Base-by-base conservation (phyloP, 805 yeast genomes). In the Teunomyces tritomae region DNA sequence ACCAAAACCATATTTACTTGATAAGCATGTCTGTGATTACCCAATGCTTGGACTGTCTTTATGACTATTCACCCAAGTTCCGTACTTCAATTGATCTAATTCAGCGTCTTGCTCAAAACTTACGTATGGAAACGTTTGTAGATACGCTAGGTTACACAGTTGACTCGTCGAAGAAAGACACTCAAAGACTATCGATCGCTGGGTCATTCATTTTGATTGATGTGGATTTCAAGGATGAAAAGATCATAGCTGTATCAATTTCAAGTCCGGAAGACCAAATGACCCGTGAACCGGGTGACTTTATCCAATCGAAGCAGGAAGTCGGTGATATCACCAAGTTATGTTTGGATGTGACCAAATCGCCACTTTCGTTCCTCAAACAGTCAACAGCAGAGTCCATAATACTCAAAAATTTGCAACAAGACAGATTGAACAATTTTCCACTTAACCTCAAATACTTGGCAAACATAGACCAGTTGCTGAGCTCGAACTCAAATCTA, bases 181-280 rank as follows among this genome's bases (percentile, higher is more conserved):
- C 60, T 28, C 65, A 65, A 37, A 57, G 76, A 45, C 58, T 73
- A 43, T 64, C 76, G 10, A 73, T 73, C 32, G 78, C 77, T 1
- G 77, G 77, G 8, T 61, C 73, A 2, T 58, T 65, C 14, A 66
- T 71, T 6, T 61, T 73, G 28, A 58, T 73, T 16, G 78, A 73
- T 47, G 62, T 73, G 27, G 78, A 73, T 46, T 70, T 68, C 44
- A 43, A 55, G 2, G 64, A 56, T 30, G 65, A 62, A 44, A 51
- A 43, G 4, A 63, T 70, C 6, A 49, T 63, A 8, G 50, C 64
- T 24, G 67, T 71, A 10, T 57, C 68, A 5, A 57, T 72, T 36
- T 71, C 77, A 0, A 7, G 43, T 13, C 28, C 47, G 6, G 42
- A 44, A 8, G 33, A 29, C 33, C 44, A 41, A 30, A 29, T 33